Conservation (phyloP, 768 basidiomycete species). For the Mycena galopus region DNA sequence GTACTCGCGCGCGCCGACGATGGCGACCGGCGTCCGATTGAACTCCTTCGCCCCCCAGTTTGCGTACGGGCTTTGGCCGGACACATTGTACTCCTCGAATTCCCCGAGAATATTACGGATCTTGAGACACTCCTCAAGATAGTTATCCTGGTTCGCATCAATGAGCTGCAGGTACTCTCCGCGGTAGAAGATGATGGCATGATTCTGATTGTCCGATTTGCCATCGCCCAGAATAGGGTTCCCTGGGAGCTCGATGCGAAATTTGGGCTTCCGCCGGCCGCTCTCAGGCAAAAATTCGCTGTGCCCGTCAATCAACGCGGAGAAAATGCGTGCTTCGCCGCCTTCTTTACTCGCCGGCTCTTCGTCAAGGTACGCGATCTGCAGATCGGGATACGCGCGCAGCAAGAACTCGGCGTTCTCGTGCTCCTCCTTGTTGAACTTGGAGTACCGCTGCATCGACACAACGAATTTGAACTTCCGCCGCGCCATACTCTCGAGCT, state of each 20-base stretch:
- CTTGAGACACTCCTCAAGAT: slow-evolving; percentile 99
- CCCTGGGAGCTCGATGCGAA: slow-evolving; percentile 97
- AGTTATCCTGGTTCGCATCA: slow-evolving; percentile 99
- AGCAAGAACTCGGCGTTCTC: slow-evolving; percentile 99
- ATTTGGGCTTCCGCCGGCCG: slow-evolving; percentile 93
- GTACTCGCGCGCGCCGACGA: slow-evolving; percentile 98
- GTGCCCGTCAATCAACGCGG: slow-evolving; percentile 96
- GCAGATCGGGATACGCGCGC: slow-evolving; percentile 97
- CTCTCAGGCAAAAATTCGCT: slow-evolving; percentile 94
- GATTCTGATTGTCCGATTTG: slow-evolving; percentile 99
- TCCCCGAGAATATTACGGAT: slow-evolving; percentile 98
- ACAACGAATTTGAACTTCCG: slow-evolving; percentile 99
- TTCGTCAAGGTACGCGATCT: slow-evolving; percentile 98
- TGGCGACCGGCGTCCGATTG: slow-evolving; percentile 90
- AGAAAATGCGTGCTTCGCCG: slow-evolving; percentile 95
- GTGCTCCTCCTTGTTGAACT: slow-evolving; percentile 99
- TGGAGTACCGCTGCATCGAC: slow-evolving; percentile 99
- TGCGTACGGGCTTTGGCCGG: slow-evolving; percentile 91
- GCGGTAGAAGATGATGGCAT: slow-evolving; percentile 99
- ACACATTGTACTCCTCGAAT: slow-evolving; percentile 93
- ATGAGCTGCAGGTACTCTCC: slow-evolving; percentile 99
- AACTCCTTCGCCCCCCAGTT: slow-evolving; percentile 93
- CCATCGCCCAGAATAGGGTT: slow-evolving; percentile 99
- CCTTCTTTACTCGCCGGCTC: slow-evolving; percentile 95
- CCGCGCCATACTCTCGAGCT: slow-evolving; percentile 96